Evolutionary conservation across 2,329 filamentous ascomycete genomes (phyloP), one percentile per base, ranked within the genome.

Genomic region (Aotearoamyces nothofagi): DNA sequence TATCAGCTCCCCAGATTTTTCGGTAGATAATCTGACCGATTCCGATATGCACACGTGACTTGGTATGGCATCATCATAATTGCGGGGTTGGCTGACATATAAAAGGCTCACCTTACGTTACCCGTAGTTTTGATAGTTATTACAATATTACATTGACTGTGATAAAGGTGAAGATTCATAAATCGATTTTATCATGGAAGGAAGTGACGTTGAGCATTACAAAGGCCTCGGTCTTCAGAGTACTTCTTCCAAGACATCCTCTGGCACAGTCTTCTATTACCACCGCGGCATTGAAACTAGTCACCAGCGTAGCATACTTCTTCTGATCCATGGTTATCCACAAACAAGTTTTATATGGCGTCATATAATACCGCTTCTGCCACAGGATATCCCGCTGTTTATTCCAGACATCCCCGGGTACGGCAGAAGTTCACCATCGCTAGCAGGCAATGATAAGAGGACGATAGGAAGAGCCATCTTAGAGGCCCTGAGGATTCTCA

Each of bases 201-300:
- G n/a, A n/a, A n/a, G n/a, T n/a, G n/a, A n/a, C n/a, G n/a, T n/a
- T n/a, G n/a, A n/a, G n/a, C n/a, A n/a, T n/a, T n/a, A n/a, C n/a
- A 22, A 22, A n/a, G 19, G 19, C n/a, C 19, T 22, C 8, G 19
- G 19, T 8, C 19, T 22, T n/a, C 8, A n/a, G 5, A 63, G 60
- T n/a, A 65, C 56, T 34, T 70, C 67, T 12, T 63, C 61, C 2
- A 68, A 54, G 9, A 55, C 62, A 41, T 69, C 66, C 13, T 59
- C 66, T 31, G 56, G 53, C 8, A 22, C 19, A 8, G 8, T 23
- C 9, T 27, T 32, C n/a, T 20, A 9, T 15, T 41, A 39, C 16
- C 30, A 36, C 10, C 31, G 37, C 15, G 31, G 29, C 0, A 13
- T 38, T 7, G 10, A 31, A 10, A 10, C 30, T 35, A 48, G 47